These are phyloP conservation scores for Diaporthe sp. DNA, from an alignment of 2,329 filamentous ascomycete species.

Conservation along the genomic window DNA sequence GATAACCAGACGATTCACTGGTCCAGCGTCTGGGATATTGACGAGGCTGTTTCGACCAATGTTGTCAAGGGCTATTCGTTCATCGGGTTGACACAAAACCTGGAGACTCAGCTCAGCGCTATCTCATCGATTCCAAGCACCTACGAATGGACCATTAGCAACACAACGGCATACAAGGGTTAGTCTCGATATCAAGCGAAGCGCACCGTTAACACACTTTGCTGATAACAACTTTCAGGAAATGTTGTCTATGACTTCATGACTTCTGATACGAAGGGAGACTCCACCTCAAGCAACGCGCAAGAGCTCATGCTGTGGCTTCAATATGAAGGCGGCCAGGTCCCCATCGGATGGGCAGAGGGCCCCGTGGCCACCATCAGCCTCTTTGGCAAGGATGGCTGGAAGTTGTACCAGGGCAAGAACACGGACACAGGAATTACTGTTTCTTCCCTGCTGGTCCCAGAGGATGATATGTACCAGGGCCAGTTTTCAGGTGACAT, in stretches of 20 bases:
- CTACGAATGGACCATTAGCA: constrained; percentile 55
- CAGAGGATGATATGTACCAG: constrained; percentile 51
- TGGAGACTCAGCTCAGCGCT: constrained; percentile 53
- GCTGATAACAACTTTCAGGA: constrained; percentile 41
- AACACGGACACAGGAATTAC: constrained; percentile 58
- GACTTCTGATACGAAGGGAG: constrained; percentile 56
- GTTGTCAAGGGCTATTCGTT: constrained; percentile 59
- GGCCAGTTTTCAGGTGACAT: constrained; percentile 54
- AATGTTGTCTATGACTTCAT: constrained; percentile 60
- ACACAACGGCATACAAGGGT: constrained; percentile 55
- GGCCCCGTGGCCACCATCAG: constrained; percentile 51
- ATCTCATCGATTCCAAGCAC: constrained; percentile 55
- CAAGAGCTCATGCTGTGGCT: constrained; percentile 61
- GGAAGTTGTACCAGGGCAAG: constrained; percentile 56
- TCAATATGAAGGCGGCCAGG: constrained; percentile 57
- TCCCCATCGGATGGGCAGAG: constrained; percentile 56
- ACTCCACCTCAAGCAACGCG: constrained; percentile 53
- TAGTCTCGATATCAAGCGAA: not conserved
- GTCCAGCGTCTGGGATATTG: constrained; percentile 54
- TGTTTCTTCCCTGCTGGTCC: constrained; percentile 51
- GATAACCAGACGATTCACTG: constrained; percentile 50
- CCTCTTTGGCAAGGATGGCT: constrained; percentile 52
- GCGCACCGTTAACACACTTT: too few species aligned
- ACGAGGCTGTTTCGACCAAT: constrained; percentile 49
- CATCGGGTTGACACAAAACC: constrained; percentile 56